These are phyloP conservation scores for Austroboletus rostrupii DNA, from an alignment of 1,284 basidiomycete species.

Conservation along the genomic window DNA sequence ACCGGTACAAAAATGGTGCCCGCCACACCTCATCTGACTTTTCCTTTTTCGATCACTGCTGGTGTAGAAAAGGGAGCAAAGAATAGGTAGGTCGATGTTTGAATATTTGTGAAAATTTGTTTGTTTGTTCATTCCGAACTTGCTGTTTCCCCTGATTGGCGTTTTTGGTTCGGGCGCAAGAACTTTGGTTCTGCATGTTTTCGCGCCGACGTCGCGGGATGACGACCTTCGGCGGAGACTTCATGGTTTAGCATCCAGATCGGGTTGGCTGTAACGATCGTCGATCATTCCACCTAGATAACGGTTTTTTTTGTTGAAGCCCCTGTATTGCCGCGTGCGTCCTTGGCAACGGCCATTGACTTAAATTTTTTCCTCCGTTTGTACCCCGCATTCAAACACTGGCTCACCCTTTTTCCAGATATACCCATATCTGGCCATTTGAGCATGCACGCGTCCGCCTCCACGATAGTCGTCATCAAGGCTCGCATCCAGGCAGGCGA, in stretches of 20 bases:
- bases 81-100: slow-evolving; percentile 68
- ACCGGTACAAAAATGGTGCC: slow-evolving; percentile 22
- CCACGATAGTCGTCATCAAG: slow-evolving; percentile 35
- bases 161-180: background rate
- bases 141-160: background rate
- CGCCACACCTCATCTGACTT: slow-evolving; percentile 27
- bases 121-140: background rate
- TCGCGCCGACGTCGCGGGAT: background rate
- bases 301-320: background rate
- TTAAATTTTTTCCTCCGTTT: background rate
- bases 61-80: slow-evolving; percentile 93
- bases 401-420: slow-evolving; percentile 43
- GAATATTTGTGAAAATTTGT: slow-evolving; percentile 19
- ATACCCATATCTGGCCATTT: slow-evolving; percentile 94
- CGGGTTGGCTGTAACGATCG: background rate
- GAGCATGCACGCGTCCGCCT: slow-evolving; percentile 86
- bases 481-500: slow-evolving; percentile 27
- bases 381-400: background rate
- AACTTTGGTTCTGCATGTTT: background rate
- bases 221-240: background rate
- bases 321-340: background rate
- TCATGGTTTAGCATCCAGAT: background rate
- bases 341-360: background rate
- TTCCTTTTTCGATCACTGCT: slow-evolving; percentile 93
- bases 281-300: slow-evolving; percentile 7